These are phyloP conservation scores for Penicillium paradoxum DNA, from an alignment of 495 filamentous ascomycete genomes.

Conservation along the genomic window DNA sequence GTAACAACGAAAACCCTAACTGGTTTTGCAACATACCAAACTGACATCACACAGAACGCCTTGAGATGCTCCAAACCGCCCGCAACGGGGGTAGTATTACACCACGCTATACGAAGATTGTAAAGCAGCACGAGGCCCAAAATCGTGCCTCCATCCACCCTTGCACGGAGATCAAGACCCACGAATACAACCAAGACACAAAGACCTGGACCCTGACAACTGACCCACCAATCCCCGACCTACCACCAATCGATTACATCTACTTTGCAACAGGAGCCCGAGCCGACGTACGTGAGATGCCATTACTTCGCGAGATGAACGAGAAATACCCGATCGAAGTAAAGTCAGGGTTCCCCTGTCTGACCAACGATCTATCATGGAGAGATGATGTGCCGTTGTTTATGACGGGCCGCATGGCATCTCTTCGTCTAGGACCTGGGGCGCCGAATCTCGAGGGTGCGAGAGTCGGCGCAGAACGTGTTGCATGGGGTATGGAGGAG, in stretches of 20 bases:
- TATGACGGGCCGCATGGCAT: slow-evolving; percentile 54
- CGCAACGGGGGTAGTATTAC: slow-evolving; percentile 60
- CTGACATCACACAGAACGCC: slow-evolving; percentile 37
- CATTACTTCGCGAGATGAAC: slow-evolving; percentile 47
- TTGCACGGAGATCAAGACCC: slow-evolving; percentile 40
- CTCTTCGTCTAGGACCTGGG: slow-evolving; percentile 54
- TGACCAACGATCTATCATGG: slow-evolving; percentile 63
- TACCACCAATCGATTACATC: slow-evolving; percentile 57
- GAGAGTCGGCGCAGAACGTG: slow-evolving; percentile 57
- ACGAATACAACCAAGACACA: slow-evolving; percentile 29
- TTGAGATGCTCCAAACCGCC: slow-evolving; percentile 51
- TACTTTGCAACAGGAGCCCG: slow-evolving; percentile 58
- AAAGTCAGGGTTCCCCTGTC: slow-evolving; percentile 52
- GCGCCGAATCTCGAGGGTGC: slow-evolving; percentile 60
- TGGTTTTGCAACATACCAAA: not conserved
- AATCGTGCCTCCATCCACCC: slow-evolving; percentile 45
- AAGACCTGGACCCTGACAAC: slow-evolving; percentile 49
- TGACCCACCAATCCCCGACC: slow-evolving; percentile 42
- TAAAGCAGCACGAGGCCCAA: slow-evolving; percentile 44
- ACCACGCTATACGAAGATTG: slow-evolving; percentile 50
- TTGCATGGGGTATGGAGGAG: slow-evolving; percentile 56
- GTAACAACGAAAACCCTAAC: slow-evolving; percentile 11
- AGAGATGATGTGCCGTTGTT: slow-evolving; percentile 55
- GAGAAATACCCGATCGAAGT: slow-evolving; percentile 48
- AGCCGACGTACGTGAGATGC: slow-evolving; percentile 46